Base-by-base conservation (phyloP, 116 monocot species). In the Iris pallida region DNA sequence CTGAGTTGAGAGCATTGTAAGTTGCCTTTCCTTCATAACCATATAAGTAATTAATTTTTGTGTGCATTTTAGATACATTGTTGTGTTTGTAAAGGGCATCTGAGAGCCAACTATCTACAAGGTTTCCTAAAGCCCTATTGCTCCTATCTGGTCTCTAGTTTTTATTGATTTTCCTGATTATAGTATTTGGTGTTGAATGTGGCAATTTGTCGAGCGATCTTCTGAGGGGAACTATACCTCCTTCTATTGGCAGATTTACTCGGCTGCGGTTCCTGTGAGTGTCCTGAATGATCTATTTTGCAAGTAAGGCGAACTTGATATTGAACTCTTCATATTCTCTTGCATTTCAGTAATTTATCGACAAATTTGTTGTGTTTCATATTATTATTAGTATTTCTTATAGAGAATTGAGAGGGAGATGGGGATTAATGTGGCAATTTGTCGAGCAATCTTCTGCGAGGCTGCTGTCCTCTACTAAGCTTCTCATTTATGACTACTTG, bases 191-290 rank as follows among this genome's bases (percentile, higher is more conserved):
- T 61, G 11, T 51, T 18, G 70, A 64, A 42, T 85, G 68, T 41
- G 90, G 98, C 68, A 93, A 98, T 84, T 82, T 98, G 52, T 99
- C 98, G 6, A 90, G 98, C 71, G 93, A 99, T 82, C 72, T 86
- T 46, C 71, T 93, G 55, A 82, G 73, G 70, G 98, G 98, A 72
- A 71, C 85, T 1, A 90, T 99, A 75, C 98, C 98, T 59, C 68
- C 90, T 17, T 78, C 98, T 4, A 75, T 99, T 2, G 90, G 90
- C 57, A 78, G 53, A 42, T 86, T 99, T 49, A 71, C 65, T 0
- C 79, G 72, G 46, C 62, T 97, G 66, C 81, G 80, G n/a, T 90
- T 97, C 63, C 77, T 97, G 97, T 97, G 69, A 87, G n/a, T n/a
- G 40, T 57, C 11, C 59, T 47, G 7, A 70, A 44, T 16, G 41